Evolutionary conservation across 495 filamentous ascomycete genomes (phyloP), one percentile per base, ranked within the genome.

Genomic region (Xylaria longipes): DNA sequence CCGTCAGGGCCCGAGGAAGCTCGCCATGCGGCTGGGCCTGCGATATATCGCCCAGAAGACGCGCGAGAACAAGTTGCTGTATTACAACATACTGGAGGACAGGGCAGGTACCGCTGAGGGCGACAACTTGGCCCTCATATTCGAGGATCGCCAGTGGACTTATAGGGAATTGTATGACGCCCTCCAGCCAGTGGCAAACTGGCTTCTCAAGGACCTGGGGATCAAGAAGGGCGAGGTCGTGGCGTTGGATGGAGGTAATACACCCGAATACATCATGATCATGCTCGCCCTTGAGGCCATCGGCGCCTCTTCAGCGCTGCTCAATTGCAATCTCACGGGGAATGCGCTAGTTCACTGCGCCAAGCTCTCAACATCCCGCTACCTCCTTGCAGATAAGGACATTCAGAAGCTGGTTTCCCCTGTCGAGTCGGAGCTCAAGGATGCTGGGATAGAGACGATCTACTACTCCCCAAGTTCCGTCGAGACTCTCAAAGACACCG

Each of bases 271-370:
- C 72, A 69, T 83, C 35, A 74, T 85, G 52, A 65, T 84, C n/a
- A 84, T 82, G 81, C 73, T 85, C 29, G 84, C 81, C 9, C 73
- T 87, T n/a, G 82, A 82, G 75, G 81, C 81, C 1, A 78, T 86
- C 57, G 85, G 85, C 9, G 84, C 83, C 15, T 63, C 77, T 9
- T 73, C 78, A 0, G 82, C 81, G 33, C 83, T 86, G 71, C 77
- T 85, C 56, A 85, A 85, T 48, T 81, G 72, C 73, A 83, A 83
- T 69, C 65, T 83, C 56, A 82, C 81, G 33, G 74, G 72, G 11
- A 45, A 73, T 7, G 65, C 76, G 5, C 75, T 83, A 2, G 69
- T 76, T 6, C 80, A 83, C 48, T 78, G 80, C 73, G 77, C 80
- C 56, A 78, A 82, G 68, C 22, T 82, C 12, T 74, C 76, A 20